Conservation (phyloP, 108 stramenopile genomes). For the Stephanodiscus minutulus region DNA sequence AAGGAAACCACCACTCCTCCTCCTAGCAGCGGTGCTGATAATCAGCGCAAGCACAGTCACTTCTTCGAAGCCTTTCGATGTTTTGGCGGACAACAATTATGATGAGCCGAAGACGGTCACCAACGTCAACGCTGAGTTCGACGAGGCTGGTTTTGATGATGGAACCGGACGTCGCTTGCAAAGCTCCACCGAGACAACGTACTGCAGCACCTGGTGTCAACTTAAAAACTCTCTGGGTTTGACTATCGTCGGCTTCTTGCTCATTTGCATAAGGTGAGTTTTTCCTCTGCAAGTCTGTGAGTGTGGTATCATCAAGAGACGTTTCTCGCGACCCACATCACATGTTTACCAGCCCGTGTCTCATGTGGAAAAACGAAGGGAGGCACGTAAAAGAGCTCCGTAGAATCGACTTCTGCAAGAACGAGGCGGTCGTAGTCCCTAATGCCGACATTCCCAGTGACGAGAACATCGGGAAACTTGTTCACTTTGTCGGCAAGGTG, state of each 20-base stretch:
- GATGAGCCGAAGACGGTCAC: not conserved
- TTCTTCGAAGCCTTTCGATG: not conserved
- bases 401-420: conserved; percentile 58
- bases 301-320: not conserved
- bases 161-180: not conserved
- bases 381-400: conserved; percentile 51
- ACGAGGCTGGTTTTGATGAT: not conserved
- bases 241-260: conserved; percentile 48
- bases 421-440: conserved; percentile 49
- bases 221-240: conserved; percentile 48
- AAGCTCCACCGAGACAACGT: conserved; percentile 4
- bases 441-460: conserved; percentile 41
- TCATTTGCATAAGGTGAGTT: conserved; percentile 43
- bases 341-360: conserved; percentile 27
- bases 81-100: not conserved
- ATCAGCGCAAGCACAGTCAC: not conserved
- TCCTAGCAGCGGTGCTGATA: not conserved
- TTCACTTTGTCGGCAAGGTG: conserved; percentile 56
- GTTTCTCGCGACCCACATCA: not conserved
- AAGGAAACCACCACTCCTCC: not conserved
- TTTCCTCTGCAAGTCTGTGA: not conserved
- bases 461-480: conserved; percentile 44
- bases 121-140: conserved; percentile 1
- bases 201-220: conserved; percentile 49
- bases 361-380: conserved; percentile 65